Conservation (phyloP, 192 early-diverging fungal species). For the Irineochytrium annulatum region DNA sequence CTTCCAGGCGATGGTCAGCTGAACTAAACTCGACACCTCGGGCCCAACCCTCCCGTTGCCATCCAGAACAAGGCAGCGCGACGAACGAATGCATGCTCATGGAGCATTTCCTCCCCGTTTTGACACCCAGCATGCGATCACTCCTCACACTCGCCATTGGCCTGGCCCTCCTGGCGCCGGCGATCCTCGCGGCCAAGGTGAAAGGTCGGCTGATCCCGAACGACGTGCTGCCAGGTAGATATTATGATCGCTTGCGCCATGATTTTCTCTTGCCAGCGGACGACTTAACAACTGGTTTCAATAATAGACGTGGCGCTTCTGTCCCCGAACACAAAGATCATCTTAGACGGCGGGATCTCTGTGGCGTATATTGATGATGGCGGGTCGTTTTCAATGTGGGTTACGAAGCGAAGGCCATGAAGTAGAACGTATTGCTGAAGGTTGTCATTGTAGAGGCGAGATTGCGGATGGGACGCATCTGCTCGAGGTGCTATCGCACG, state of each 20-base stretch:
- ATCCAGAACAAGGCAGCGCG: too few relatives aligned
- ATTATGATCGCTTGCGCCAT: neutral
- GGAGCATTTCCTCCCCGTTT: too few relatives aligned
- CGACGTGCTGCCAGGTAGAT: slow-evolving; percentile 11
- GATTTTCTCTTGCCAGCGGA: neutral
- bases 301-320: slow-evolving; percentile 20
- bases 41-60: too few relatives aligned
- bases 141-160: too few relatives aligned
- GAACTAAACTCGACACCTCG: too few relatives aligned
- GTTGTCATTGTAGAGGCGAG: slow-evolving; percentile 4
- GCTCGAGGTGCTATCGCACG: slow-evolving; percentile 26
- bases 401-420: neutral
- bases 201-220: slow-evolving; percentile 8
- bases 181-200: neutral
- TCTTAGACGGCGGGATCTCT: slow-evolving; percentile 29
- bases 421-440: too few relatives aligned
- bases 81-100: too few relatives aligned
- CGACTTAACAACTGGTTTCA: neutral
- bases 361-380: slow-evolving; percentile 33
- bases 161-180: neutral
- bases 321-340: slow-evolving; percentile 17
- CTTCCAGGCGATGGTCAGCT: too few relatives aligned
- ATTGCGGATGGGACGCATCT: slow-evolving; percentile 39
- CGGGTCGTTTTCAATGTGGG: slow-evolving; percentile 37
- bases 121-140: too few relatives aligned